Evolutionary conservation across 805 yeast species (phyloP).

Genomic region (Myxozyma mucilagina): DNA sequence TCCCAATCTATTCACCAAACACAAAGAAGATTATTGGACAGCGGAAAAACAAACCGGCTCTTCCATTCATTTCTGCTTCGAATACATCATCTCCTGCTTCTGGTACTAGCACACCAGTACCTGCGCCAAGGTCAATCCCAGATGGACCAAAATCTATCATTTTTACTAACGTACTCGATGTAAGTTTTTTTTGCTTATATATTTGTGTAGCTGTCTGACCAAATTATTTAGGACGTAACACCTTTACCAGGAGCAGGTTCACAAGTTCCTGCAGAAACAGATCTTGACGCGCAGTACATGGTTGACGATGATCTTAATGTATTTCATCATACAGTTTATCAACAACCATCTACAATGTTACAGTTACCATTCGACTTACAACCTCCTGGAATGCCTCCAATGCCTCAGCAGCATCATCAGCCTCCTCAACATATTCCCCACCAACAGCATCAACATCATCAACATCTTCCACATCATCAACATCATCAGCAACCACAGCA

Average conservation of each 20-base stretch:
- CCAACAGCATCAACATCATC: slow-evolving; percentile 4
- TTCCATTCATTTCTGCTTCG: neutral
- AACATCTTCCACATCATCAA: neutral
- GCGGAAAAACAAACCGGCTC: neutral
- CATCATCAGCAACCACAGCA: slow-evolving; percentile 9
- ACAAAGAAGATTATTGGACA: slow-evolving; percentile 35
- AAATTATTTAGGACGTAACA: slow-evolving; percentile 29
- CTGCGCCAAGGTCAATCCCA: neutral
- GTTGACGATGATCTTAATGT: slow-evolving; percentile 42
- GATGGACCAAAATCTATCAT: slow-evolving; percentile 1
- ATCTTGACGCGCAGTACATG: slow-evolving; percentile 37
- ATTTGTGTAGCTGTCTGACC: neutral
- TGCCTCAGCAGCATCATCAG: neutral
- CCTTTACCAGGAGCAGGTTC: slow-evolving; percentile 32
- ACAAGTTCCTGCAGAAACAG: slow-evolving; percentile 41
- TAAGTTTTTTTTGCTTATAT: neutral
- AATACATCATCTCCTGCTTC: slow-evolving; percentile 37
- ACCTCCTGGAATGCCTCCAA: neutral
- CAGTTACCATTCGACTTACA: neutral
- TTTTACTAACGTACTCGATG: neutral
- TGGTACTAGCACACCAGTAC: slow-evolving; percentile 21
- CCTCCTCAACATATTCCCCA: neutral
- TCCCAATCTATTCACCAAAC: slow-evolving; percentile 45
- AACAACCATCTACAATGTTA: neutral
- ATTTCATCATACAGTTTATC: slow-evolving; percentile 41